Evolutionary conservation across 495 filamentous ascomycete species (phyloP), one percentile per base, ranked within the genome.

Genomic region (Penicillium macrosclerotiorum): DNA sequence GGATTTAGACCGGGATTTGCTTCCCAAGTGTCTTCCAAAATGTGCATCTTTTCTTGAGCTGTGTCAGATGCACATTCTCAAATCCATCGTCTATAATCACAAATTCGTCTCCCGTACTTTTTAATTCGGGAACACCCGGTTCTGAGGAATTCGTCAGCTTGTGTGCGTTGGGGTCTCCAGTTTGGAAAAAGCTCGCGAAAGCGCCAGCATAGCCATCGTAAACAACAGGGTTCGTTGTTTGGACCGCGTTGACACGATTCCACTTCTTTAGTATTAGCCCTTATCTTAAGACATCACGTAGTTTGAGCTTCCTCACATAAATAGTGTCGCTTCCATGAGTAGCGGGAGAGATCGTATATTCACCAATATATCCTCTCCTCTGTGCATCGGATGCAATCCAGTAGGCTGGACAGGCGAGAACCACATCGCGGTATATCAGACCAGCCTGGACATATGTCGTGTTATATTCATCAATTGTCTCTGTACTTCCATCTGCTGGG

Each of bases 201-300:
- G 81, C 77, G 22, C 81, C 81, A 0, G 80, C 65, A 50, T 72
- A 84, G 9, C 78, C 81, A 11, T 75, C 36, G 45, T 84, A 84
- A 9, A 77, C 68, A 3, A 80, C 50, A 0, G 72, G 73, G 30
- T 83, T 62, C 12, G 63, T 65, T 44, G 70, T 54, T 47, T 82
- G 79, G n/a, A 79, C 57, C 1, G 74, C 24, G 46, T 81, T 82
- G 38, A 82, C 53, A 19, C 55, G 54, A 48, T 84, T 74, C 79
- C 79, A 83, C 79, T 82, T 40, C 13, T 42, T 40, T 8, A 33
- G 12, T 42, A 13, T 41, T 41, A 54, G 27, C 19, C 24, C n/a
- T 11, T 3, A 24, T 25, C 2, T 9, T 8, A 6, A 5, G 5
- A 14, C 12, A 1, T 2, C 8, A 22, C 35, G 14, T 11, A 13